Conservation (phyloP, 345 rosid species). For the Capsella bursapastoris region DNA sequence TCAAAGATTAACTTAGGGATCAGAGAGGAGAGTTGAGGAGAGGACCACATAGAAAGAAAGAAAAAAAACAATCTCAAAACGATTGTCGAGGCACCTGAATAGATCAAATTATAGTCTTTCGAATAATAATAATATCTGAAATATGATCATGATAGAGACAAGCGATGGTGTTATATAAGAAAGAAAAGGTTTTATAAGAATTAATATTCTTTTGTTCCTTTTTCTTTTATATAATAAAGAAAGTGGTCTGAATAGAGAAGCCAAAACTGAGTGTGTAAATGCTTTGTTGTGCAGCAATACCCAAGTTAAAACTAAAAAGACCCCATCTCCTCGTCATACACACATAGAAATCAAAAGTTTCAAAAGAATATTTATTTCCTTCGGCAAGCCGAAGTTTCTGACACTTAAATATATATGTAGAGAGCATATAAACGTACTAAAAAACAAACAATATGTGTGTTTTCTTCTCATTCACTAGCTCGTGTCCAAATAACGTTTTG, state of each 20-base stretch:
- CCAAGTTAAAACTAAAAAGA: slow-evolving; percentile 34
- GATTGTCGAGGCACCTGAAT: slow-evolving; percentile 42
- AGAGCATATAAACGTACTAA: neutral
- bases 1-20: slow-evolving; percentile 43
- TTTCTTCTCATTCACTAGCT: slow-evolving; percentile 21
- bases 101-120: slow-evolving; percentile 25
- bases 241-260: slow-evolving; percentile 30
- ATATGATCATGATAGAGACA: slow-evolving; percentile 43
- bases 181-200: neutral
- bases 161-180: neutral
- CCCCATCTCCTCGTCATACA: slow-evolving; percentile 40
- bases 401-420: slow-evolving; percentile 8
- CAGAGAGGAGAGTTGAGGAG: slow-evolving; percentile 27
- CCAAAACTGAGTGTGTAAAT: slow-evolving; percentile 39
- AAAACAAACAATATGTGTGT: slow-evolving; percentile 16
- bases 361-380: slow-evolving; percentile 11
- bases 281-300: slow-evolving; percentile 47
- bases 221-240: neutral
- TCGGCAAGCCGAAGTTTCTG: slow-evolving; percentile 37
- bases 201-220: neutral
- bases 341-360: slow-evolving; percentile 24
- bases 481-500: slow-evolving; percentile 8
- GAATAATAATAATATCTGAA: slow-evolving; percentile 13
- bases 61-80: slow-evolving; percentile 2
- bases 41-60: slow-evolving; percentile 28